Percentiles rank a stretch among this genome's conserved stretches.
These are phyloP conservation scores for Sporothrix pallida DNA, from an alignment of 2,329 filamentous ascomycete species.

Conservation along the genomic window DNA sequence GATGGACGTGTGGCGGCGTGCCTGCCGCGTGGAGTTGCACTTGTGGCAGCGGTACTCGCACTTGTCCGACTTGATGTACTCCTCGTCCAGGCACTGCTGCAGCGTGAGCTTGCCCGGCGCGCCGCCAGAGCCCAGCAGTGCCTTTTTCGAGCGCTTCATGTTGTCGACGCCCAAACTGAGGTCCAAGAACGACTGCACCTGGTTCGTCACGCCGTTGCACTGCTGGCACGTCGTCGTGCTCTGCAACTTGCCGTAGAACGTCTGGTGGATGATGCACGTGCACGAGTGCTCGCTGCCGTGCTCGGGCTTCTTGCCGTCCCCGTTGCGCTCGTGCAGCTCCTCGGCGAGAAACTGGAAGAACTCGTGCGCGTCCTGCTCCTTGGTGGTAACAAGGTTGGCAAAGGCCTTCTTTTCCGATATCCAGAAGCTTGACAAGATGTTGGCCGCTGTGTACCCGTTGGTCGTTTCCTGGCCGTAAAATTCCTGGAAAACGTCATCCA, in stretches of 20 bases:
- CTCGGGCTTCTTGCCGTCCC: constrained; percentile 68
- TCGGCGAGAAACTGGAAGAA: constrained; percentile 96
- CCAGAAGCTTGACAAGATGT: constrained; percentile 89
- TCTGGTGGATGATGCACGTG: constrained; percentile 90
- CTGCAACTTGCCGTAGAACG: constrained; percentile 90
- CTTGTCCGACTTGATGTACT: constrained; percentile 85
- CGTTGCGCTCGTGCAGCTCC: constrained; percentile 83
- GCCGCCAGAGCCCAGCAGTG: neutral
- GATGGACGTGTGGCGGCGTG: constrained; percentile 82
- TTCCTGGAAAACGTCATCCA: constrained; percentile 76
- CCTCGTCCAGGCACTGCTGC: constrained; percentile 77
- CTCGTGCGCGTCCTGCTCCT: constrained; percentile 96
- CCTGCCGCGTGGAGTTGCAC: constrained; percentile 78
- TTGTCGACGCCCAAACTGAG: constrained; percentile 85
- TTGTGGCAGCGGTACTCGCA: constrained; percentile 87
- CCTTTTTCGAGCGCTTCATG: constrained; percentile 62
- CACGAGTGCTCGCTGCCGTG: constrained; percentile 69
- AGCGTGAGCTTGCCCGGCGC: constrained; percentile 61
- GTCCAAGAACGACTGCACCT: constrained; percentile 88
- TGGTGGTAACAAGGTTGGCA: constrained; percentile 82
- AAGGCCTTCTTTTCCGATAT: constrained; percentile 76
- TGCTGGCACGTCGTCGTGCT: constrained; percentile 90
- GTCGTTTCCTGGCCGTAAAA: constrained; percentile 77
- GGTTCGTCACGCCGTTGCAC: constrained; percentile 80
- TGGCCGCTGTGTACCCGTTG: constrained; percentile 88